Evolutionary conservation across 306 rosid species (phyloP).

Genomic region (Malus orientalis): DNA sequence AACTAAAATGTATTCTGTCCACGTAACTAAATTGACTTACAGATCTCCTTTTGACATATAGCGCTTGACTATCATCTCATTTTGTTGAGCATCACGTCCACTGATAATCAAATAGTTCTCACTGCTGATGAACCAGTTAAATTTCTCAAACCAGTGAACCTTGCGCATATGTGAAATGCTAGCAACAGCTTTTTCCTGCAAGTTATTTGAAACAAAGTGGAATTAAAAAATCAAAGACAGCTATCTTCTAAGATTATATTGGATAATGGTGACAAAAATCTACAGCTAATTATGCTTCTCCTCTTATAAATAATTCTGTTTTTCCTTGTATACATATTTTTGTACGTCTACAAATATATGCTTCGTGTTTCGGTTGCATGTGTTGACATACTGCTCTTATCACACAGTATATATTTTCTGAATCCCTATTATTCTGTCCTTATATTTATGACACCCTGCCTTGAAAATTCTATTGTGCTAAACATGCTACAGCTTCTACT

Average conservation of each 20-base stretch:
- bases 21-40: slow-evolving; percentile 52
- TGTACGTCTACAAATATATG: not conserved
- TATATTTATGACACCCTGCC: not conserved
- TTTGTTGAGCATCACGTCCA: slow-evolving; percentile 98
- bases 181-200: slow-evolving; percentile 92
- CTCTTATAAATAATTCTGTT: not conserved
- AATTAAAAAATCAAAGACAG: not conserved
- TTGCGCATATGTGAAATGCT: slow-evolving; percentile 93
- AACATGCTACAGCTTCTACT: not conserved
- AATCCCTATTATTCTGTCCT: not conserved
- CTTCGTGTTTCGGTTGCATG: not conserved
- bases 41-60: slow-evolving; percentile 97
- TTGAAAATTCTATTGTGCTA: not conserved
- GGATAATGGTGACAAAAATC: not conserved
- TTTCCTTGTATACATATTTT: not conserved
- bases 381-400: not conserved
- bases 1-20: not conserved
- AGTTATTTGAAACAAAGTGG: slow-evolving; percentile 7
- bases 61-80: slow-evolving; percentile 98
- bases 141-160: slow-evolving; percentile 99
- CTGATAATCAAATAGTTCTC: slow-evolving; percentile 97
- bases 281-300: not conserved
- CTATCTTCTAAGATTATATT: not conserved
- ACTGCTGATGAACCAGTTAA: slow-evolving; percentile 94
- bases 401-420: not conserved